Conservation (phyloP, 2,329 filamentous ascomycete genomes). For the Aspergillus unguis region DNA sequence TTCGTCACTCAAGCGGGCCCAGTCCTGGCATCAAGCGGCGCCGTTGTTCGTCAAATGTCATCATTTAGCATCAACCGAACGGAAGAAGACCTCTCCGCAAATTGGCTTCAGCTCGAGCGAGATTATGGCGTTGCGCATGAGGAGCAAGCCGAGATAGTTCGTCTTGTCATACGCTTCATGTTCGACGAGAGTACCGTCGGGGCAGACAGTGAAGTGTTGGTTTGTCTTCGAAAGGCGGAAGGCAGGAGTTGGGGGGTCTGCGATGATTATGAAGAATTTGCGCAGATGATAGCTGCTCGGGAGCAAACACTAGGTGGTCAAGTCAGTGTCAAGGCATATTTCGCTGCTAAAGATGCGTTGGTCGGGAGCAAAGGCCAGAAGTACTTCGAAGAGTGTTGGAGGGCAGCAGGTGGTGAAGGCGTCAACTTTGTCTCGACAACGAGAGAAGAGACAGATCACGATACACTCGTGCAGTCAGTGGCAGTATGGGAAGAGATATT, state of each 20-base stretch:
- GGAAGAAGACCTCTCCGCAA: slow-evolving; percentile 9
- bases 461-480: slow-evolving; percentile 24
- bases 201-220: slow-evolving; percentile 38
- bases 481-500: slow-evolving; percentile 20
- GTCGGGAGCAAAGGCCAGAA: slow-evolving; percentile 41
- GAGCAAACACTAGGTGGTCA: neutral
- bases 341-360: slow-evolving; percentile 42
- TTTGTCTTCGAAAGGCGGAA: slow-evolving; percentile 35
- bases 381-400: slow-evolving; percentile 46
- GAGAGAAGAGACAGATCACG: slow-evolving; percentile 40
- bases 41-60: slow-evolving; percentile 13
- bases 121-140: slow-evolving; percentile 18
- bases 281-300: slow-evolving; percentile 16
- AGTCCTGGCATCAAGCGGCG: slow-evolving; percentile 21
- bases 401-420: slow-evolving; percentile 15
- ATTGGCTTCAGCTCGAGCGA: slow-evolving; percentile 16
- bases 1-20: slow-evolving; percentile 22
- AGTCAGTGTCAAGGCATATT: slow-evolving; percentile 29
- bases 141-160: slow-evolving; percentile 18
- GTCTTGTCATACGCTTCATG: slow-evolving; percentile 16
- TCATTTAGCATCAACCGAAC: neutral
- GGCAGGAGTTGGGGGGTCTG: slow-evolving; percentile 33
- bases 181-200: slow-evolving; percentile 33
- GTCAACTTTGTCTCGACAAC: slow-evolving; percentile 21
- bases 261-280: slow-evolving; percentile 33